Evolutionary conservation across 805 yeast genomes (phyloP).

Genomic region (Myxozyma sirexii): DNA sequence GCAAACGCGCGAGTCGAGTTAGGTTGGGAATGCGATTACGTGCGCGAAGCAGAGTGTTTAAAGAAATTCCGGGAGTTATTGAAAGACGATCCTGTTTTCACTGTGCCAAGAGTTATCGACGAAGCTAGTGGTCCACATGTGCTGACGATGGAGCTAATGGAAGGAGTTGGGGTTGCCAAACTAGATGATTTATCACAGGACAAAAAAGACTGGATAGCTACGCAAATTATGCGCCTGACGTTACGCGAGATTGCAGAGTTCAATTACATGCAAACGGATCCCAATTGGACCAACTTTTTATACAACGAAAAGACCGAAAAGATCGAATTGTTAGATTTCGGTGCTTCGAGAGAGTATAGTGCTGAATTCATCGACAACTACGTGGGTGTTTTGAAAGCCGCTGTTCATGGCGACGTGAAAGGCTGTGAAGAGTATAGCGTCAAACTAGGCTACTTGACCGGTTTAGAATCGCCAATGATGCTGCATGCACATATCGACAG

Average conservation of each 20-base stretch:
- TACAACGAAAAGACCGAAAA: slow-evolving; percentile 71
- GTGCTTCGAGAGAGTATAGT: slow-evolving; percentile 84
- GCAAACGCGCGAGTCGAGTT: slow-evolving; percentile 91
- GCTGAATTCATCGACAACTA: slow-evolving; percentile 70
- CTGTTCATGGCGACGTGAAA: slow-evolving; percentile 67
- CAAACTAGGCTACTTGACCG: slow-evolving; percentile 86
- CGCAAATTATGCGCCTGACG: slow-evolving; percentile 83
- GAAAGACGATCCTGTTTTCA: slow-evolving; percentile 62
- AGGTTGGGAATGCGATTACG: slow-evolving; percentile 97
- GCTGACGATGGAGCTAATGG: slow-evolving; percentile 85
- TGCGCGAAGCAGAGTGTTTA: slow-evolving; percentile 81
- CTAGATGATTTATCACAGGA: slow-evolving; percentile 66
- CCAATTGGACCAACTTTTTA: slow-evolving; percentile 97
- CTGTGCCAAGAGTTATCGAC: slow-evolving; percentile 79
- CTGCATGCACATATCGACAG: slow-evolving; percentile 90
- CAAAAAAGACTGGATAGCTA: slow-evolving; percentile 77
- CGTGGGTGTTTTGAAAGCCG: slow-evolving; percentile 70
- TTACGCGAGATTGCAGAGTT: slow-evolving; percentile 80
- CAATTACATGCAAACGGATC: slow-evolving; percentile 97
- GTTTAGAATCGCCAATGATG: slow-evolving; percentile 83
- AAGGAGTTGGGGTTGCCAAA: slow-evolving; percentile 79
- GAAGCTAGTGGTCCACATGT: slow-evolving; percentile 79
- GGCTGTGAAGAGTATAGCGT: slow-evolving; percentile 66
- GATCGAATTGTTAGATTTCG: slow-evolving; percentile 89
- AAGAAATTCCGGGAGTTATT: slow-evolving; percentile 67